A percentile compares a stretch with the other conserved stretches of the same genome.
These are phyloP conservation scores for Cnidoscolus chayamansa DNA, from an alignment of 441 rosid species.

Conservation along the genomic window DNA sequence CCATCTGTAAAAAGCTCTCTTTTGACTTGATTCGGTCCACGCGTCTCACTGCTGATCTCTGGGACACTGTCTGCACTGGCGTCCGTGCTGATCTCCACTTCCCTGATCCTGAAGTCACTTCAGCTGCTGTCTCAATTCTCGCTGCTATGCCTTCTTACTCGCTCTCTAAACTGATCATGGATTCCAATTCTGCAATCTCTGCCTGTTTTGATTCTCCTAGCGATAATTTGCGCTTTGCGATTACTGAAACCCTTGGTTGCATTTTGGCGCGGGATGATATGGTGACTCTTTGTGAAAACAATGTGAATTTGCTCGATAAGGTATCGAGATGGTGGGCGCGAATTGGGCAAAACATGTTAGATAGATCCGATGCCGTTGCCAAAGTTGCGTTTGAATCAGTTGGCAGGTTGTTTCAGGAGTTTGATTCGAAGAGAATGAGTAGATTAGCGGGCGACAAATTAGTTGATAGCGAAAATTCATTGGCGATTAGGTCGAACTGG, in stretches of 20 bases:
- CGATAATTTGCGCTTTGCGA: slow-evolving; percentile 74
- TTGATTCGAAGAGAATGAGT: slow-evolving; percentile 89
- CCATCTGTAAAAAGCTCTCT: slow-evolving; percentile 92
- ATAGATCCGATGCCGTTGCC: slow-evolving; percentile 73
- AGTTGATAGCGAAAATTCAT: slow-evolving; percentile 87
- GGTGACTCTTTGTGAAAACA: slow-evolving; percentile 82
- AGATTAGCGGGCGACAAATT: slow-evolving; percentile 95
- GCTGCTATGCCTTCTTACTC: slow-evolving; percentile 84
- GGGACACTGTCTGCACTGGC: slow-evolving; percentile 86
- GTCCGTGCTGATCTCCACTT: slow-evolving; percentile 83
- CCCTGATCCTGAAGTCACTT: slow-evolving; percentile 93
- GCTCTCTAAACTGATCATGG: slow-evolving; percentile 73
- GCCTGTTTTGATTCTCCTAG: slow-evolving; percentile 75
- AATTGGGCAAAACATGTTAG: slow-evolving; percentile 85
- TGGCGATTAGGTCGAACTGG: slow-evolving; percentile 90
- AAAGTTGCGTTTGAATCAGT: slow-evolving; percentile 95
- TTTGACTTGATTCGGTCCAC: slow-evolving; percentile 92
- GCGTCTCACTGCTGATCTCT: slow-evolving; percentile 92
- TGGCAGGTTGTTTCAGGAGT: slow-evolving; percentile 87
- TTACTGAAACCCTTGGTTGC: slow-evolving; percentile 90
- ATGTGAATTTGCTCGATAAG: slow-evolving; percentile 75
- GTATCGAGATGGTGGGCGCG: slow-evolving; percentile 89
- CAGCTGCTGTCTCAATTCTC: slow-evolving; percentile 86
- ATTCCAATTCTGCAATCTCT: slow-evolving; percentile 67
- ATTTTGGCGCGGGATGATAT: slow-evolving; percentile 89